Evolutionary conservation across 2,329 filamentous ascomycete genomes (phyloP), one percentile per base, ranked within the genome.

Genomic region (Sporothrix schenckii): DNA sequence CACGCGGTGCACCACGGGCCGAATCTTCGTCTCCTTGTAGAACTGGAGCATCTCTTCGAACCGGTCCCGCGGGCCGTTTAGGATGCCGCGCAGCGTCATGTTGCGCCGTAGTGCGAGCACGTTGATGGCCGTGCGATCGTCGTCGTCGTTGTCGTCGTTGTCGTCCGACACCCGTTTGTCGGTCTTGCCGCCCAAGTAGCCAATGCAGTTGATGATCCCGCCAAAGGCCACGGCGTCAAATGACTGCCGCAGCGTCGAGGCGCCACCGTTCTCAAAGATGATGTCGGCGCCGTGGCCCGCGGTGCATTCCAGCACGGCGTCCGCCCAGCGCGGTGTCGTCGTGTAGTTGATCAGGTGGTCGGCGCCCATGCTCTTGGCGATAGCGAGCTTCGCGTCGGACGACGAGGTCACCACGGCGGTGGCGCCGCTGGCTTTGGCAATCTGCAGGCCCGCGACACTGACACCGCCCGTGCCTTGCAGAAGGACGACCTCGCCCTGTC

Each of bases 101-200:
- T 84, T 84, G 71, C 81, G 76, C 69, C 80, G 73, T 72, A 83
- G 72, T n/a, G 83, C 83, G 69, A 85, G 79, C 39, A 91, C 78
- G 74, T 90, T 91, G 16, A 88, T 84, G 73, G 89, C 89, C 9
- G 85, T 80, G 58, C 86, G 77, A 76, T 88, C 85, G 27, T 53
- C 65, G 2, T 69, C 63, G 13, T 47, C 65, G 0, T 81, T 34
- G 2, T 69, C 63, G 13, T 47, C 65, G 0, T 81, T 34, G 5
- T 34, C 34, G 0, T 81, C 73, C 1, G 34, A 84, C 4, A 80
- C 77, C 2, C 41, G 41, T 0, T 81, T 82, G 74, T 90, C 88
- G 71, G 86, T 80, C 77, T 90, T 82, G 13, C 84, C 84, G 1
- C 80, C 81, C 1, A 85, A 75, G 74, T 85, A 84, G 1, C 84